Conservation (phyloP, 2,329 filamentous ascomycete species). For the Sclerotinia nivalis region DNA sequence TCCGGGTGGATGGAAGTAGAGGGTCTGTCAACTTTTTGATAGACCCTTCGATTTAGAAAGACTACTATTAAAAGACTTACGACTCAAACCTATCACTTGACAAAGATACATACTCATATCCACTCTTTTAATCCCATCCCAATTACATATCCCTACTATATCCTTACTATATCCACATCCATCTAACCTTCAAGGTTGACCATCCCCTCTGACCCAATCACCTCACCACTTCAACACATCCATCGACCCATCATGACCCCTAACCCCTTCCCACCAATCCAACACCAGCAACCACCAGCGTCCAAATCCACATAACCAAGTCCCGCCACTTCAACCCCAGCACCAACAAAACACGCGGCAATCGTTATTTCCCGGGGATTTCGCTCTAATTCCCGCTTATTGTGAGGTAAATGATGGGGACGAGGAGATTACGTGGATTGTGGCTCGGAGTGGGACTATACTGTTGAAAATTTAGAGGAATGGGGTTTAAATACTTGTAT, state of each 20-base stretch:
- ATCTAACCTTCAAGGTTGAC: no score
- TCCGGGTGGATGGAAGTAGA: no score
- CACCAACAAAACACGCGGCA: neutral
- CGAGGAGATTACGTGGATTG: constrained; percentile 64
- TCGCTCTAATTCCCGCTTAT: constrained; percentile 68
- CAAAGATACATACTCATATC: neutral
- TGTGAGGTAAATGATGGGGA: constrained; percentile 67
- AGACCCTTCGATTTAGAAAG: no score
- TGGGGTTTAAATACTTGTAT: constrained; percentile 47
- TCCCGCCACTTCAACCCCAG: neutral
- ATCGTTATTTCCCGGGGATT: constrained; percentile 54
- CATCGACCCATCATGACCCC: no score
- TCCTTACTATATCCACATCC: no score
- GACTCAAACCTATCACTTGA: neutral
- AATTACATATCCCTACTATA: neutral
- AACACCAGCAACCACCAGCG: neutral
- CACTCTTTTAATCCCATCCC: neutral
- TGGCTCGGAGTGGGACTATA: constrained; percentile 61
- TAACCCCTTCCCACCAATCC: neutral
- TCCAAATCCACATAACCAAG: neutral
- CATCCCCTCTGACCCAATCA: no score
- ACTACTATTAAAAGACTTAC: no score
- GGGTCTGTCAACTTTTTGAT: no score
- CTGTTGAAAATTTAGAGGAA: constrained; percentile 62
- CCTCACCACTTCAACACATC: no score